A percentile compares a stretch with the other conserved stretches of the same genome.
These are phyloP conservation scores for Diophrys appendiculata DNA, from an alignment of 73 alveolate genomes.

Conservation along the genomic window DNA sequence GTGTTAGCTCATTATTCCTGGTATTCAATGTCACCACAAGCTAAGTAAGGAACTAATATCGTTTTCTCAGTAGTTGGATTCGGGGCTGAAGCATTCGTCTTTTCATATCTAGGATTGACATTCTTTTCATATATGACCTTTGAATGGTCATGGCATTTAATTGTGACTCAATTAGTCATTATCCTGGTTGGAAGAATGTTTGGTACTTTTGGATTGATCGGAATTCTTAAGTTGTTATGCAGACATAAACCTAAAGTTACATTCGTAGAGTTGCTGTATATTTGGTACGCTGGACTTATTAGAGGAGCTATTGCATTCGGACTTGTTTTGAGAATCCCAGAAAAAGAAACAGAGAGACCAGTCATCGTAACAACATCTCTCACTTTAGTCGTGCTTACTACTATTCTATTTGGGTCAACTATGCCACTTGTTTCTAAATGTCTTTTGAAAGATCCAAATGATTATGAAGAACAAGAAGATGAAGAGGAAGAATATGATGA, in stretches of 20 bases:
- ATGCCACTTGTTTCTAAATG: slow-evolving; percentile 32
- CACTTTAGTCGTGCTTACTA: slow-evolving; percentile 50
- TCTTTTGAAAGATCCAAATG: slow-evolving; percentile 22
- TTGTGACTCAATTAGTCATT: slow-evolving; percentile 41
- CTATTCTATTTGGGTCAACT: slow-evolving; percentile 49
- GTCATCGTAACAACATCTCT: slow-evolving; percentile 66
- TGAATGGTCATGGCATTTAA: slow-evolving; percentile 61
- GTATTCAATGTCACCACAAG: slow-evolving; percentile 79
- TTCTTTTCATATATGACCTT: slow-evolving; percentile 63
- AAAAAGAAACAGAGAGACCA: slow-evolving; percentile 48
- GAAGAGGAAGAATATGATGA: too few relatives aligned
- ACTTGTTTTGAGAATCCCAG: slow-evolving; percentile 70
- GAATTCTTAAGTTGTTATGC: slow-evolving; percentile 31
- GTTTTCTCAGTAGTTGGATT: slow-evolving; percentile 78
- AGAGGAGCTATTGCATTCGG: slow-evolving; percentile 95
- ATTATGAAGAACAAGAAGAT: too few relatives aligned
- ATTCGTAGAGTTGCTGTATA: slow-evolving; percentile 49
- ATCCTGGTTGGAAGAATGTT: slow-evolving; percentile 55
- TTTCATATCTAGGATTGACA: slow-evolving; percentile 87
- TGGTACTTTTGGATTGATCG: slow-evolving; percentile 59
- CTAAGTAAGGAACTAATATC: slow-evolving; percentile 73
- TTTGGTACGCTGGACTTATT: slow-evolving; percentile 76
- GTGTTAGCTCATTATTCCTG: slow-evolving; percentile 83
- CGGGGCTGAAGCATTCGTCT: slow-evolving; percentile 86
- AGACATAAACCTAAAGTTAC: slow-evolving; percentile 39